phyloP scores from a whole-genome alignment of 2,329 filamentous ascomycete genomes.

The Cladobotryum protrusum region DNA sequence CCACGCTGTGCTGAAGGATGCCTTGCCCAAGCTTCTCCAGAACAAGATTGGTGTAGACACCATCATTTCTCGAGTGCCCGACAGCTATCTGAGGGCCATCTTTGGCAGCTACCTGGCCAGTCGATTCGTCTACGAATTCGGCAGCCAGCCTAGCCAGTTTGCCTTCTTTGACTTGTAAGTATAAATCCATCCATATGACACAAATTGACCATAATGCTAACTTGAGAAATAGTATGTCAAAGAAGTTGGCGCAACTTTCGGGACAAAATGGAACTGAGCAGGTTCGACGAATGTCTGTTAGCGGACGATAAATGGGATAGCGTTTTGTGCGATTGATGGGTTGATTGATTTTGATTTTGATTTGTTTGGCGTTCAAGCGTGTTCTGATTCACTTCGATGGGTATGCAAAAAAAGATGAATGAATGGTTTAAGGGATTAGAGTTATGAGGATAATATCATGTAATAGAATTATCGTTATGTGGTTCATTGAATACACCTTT shows the following conservation, averaged over 20 bases:
- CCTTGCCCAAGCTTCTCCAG: slow-evolving; percentile 75
- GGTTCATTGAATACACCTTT: too few relatives aligned
- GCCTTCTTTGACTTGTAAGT: slow-evolving; percentile 98
- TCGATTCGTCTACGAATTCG: slow-evolving; percentile 93
- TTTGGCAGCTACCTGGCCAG: slow-evolving; percentile 94
- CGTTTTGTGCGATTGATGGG: not conserved
- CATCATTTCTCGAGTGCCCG: slow-evolving; percentile 80
- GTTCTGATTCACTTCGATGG: slow-evolving; percentile 3
- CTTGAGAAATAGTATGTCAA: slow-evolving; percentile 50
- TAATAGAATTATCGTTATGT: too few relatives aligned
- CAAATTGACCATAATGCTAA: slow-evolving; percentile 5
- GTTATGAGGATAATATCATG: too few relatives aligned
- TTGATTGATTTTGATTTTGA: not conserved
- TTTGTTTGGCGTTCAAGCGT: slow-evolving; percentile 2
- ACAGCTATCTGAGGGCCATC: slow-evolving; percentile 87
- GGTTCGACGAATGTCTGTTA: slow-evolving; percentile 22
- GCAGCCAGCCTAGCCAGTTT: slow-evolving; percentile 88
- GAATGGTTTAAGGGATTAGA: not conserved
- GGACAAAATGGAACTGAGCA: slow-evolving; percentile 21
- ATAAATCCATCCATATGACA: not conserved
- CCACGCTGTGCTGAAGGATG: slow-evolving; percentile 72
- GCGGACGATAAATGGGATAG: slow-evolving; percentile 3
- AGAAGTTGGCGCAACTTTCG: slow-evolving; percentile 49
- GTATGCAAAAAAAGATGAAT: not conserved
- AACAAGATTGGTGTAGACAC: slow-evolving; percentile 87